phyloP scores from a whole-genome alignment of 106 monocot species.

The Gastrodia elata region DNA sequence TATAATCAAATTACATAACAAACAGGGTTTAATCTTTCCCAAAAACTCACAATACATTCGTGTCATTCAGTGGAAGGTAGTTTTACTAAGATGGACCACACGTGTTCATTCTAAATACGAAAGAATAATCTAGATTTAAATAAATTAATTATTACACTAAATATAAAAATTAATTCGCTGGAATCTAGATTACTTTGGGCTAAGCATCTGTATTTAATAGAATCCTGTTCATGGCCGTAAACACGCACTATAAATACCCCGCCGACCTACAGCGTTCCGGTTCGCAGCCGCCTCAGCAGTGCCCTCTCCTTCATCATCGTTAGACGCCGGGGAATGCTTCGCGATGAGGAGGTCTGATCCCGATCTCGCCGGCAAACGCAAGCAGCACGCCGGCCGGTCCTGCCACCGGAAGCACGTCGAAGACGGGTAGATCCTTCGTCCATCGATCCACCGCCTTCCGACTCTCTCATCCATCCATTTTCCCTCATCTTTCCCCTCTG shows the following conservation, averaged over 20 bases:
- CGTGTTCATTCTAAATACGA: no score
- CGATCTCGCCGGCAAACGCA: conserved; percentile 18
- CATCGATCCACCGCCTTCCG: background rate
- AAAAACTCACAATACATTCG: no score
- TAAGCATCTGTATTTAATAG: no score
- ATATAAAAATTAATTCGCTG: no score
- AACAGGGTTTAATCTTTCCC: no score
- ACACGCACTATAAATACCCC: background rate
- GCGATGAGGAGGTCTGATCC: conserved; percentile 15
- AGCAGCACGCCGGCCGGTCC: conserved; percentile 25
- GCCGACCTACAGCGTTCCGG: background rate
- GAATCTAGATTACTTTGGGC: no score
- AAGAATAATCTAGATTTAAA: no score
- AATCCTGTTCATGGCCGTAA: background rate
- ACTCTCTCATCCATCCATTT: background rate
- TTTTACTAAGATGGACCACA: no score
- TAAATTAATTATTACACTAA: no score
- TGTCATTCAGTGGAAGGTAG: no score
- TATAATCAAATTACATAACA: no score
- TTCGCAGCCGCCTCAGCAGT: background rate
- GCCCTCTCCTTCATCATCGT: background rate
- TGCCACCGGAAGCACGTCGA: conserved; percentile 59
- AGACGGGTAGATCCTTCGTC: conserved; percentile 26
- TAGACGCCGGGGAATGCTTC: conserved; percentile 23
- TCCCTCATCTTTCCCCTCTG: background rate